These are phyloP conservation scores for Citeromyces matritensis DNA, from an alignment of 805 yeast species.

Conservation along the genomic window DNA sequence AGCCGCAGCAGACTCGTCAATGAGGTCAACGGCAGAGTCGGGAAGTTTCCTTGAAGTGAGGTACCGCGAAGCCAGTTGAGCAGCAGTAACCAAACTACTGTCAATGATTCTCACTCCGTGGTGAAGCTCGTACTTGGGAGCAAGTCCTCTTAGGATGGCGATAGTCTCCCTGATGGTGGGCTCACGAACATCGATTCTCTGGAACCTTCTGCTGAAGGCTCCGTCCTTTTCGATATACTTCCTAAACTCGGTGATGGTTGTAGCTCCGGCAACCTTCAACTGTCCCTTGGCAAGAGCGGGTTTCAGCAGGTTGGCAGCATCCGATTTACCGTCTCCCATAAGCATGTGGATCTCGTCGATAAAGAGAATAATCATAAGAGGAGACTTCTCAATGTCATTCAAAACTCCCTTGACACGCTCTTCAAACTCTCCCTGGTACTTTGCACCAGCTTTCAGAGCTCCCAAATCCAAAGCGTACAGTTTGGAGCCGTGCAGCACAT, in stretches of 20 bases:
- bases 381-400: slow-evolving; percentile 82
- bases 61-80: slow-evolving; percentile 87
- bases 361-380: slow-evolving; percentile 75
- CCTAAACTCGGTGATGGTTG: slow-evolving; percentile 90
- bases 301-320: slow-evolving; percentile 91
- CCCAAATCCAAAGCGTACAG: slow-evolving; percentile 87
- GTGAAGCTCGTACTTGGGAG: slow-evolving; percentile 89
- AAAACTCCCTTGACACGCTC: slow-evolving; percentile 95
- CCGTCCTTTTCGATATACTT: slow-evolving; percentile 91
- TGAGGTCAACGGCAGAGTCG: slow-evolving; percentile 91
- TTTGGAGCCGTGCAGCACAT: slow-evolving; percentile 65
- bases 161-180: slow-evolving; percentile 87
- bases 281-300: slow-evolving; percentile 96
- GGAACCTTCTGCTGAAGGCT: slow-evolving; percentile 97
- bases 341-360: slow-evolving; percentile 98
- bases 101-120: slow-evolving; percentile 96
- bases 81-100: slow-evolving; percentile 86
- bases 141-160: slow-evolving; percentile 92
- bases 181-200: slow-evolving; percentile 90
- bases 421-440: slow-evolving; percentile 96
- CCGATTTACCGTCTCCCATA: slow-evolving; percentile 98
- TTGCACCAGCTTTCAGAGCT: slow-evolving; percentile 96
- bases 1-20: slow-evolving; percentile 92
- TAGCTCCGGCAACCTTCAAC: slow-evolving; percentile 96
- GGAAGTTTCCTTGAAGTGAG: slow-evolving; percentile 92